Percentiles rank a stretch among this genome's conserved stretches.
Evolutionary conservation across 176 grass and related monocot species (phyloP).

Genomic region (Eragrostis curvula): DNA sequence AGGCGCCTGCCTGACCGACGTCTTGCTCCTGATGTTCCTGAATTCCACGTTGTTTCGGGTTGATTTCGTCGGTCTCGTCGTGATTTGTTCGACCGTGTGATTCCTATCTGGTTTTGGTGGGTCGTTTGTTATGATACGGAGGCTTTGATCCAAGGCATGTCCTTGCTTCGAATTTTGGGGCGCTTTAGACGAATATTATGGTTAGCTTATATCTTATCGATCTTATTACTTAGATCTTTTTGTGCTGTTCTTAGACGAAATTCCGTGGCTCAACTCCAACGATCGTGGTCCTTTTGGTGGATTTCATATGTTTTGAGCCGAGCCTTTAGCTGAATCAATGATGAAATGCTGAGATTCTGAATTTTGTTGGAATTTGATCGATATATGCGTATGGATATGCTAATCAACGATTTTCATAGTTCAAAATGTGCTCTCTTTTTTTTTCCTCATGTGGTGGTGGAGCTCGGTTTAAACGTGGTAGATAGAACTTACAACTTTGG

Average conservation of each 20-base stretch:
- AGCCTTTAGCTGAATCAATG: background rate
- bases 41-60: background rate
- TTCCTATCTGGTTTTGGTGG: background rate
- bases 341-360: background rate
- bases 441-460: background rate
- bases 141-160: conserved; percentile 11
- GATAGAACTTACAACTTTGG: background rate
- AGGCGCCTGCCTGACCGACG: background rate
- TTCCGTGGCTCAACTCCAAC: background rate
- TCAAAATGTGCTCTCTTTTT: background rate
- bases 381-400: background rate
- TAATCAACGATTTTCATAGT: background rate
- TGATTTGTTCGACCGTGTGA: background rate
- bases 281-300: background rate
- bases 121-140: background rate
- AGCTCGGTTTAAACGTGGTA: background rate
- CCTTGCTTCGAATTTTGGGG: background rate
- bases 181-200: background rate
- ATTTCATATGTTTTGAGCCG: background rate
- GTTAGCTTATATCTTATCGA: background rate
- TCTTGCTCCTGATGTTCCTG: background rate
- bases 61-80: background rate
- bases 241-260: background rate
- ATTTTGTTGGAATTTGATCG: conserved; percentile 21
- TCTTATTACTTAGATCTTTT: background rate